These are phyloP conservation scores for Talaromyces atroroseus DNA, from an alignment of 2,329 filamentous ascomycete species.

Conservation along the genomic window DNA sequence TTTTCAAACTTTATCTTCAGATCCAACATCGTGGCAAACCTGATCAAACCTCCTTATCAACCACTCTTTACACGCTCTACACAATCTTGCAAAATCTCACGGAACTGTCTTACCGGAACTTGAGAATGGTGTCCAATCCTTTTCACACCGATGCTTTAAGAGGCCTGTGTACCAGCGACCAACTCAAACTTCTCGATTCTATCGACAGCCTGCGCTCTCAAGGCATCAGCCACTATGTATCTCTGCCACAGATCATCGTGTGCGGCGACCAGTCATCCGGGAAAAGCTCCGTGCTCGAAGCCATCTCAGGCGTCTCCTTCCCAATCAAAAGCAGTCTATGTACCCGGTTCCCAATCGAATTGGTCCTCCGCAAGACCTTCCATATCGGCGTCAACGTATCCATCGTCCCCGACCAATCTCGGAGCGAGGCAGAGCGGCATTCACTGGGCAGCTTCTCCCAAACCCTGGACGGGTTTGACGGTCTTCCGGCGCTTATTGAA, in stretches of 20 bases:
- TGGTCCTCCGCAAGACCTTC: conserved; percentile 45
- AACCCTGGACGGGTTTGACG: conserved; percentile 26
- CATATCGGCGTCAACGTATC: conserved; percentile 38
- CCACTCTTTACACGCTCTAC: too few relatives aligned
- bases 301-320: conserved; percentile 57
- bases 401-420: conserved; percentile 39
- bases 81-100: neutral
- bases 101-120: neutral
- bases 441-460: conserved; percentile 25
- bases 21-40: neutral
- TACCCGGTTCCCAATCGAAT: conserved; percentile 58
- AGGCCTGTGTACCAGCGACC: conserved; percentile 36
- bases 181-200: conserved; percentile 46
- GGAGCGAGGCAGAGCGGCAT: conserved; percentile 28
- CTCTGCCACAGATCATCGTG: conserved; percentile 53
- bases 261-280: conserved; percentile 57
- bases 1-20: neutral
- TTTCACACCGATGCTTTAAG: neutral
- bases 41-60: neutral
- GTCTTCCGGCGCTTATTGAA: conserved; percentile 17
- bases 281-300: conserved; percentile 60
- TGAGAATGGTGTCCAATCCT: neutral
- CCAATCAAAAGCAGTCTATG: conserved; percentile 56
- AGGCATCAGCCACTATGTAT: conserved; percentile 44
- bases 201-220: conserved; percentile 49